These are phyloP conservation scores for Madurella fahalii DNA, from an alignment of 2,329 filamentous ascomycete genomes.

Conservation along the genomic window DNA sequence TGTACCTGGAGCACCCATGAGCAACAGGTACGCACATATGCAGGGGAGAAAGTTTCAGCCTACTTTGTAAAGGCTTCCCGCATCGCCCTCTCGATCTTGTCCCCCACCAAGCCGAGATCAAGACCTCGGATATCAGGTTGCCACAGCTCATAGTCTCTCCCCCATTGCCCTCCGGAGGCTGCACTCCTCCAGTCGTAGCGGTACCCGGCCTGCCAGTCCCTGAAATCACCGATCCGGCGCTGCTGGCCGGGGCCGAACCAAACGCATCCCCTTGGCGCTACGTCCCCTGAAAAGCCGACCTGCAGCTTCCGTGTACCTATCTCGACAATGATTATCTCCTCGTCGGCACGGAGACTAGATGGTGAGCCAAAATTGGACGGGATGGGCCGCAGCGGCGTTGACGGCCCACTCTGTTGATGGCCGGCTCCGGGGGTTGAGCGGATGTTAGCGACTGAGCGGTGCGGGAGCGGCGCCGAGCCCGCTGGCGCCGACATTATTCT, in stretches of 20 bases:
- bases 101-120: conserved; percentile 75
- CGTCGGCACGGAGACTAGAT: conserved; percentile 65
- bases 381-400: conserved; percentile 50
- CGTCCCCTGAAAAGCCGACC: conserved; percentile 83
- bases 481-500: conserved; percentile 13
- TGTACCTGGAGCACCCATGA: conserved; percentile 40
- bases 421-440: conserved; percentile 33
- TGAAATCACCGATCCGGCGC: conserved; percentile 75
- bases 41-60: conserved; percentile 31
- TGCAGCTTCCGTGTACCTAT: conserved; percentile 74
- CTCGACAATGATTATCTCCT: conserved; percentile 81
- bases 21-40: background rate
- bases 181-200: conserved; percentile 45
- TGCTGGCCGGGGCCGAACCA: conserved; percentile 72
- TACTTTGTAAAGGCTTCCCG: conserved; percentile 79
- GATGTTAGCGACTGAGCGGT: conserved; percentile 57
- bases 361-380: conserved; percentile 55
- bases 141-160: conserved; percentile 70
- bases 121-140: conserved; percentile 65
- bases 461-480: conserved; percentile 42
- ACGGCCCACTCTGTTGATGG: conserved; percentile 44
- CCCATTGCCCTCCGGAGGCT: conserved; percentile 53
- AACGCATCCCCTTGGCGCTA: conserved; percentile 65
- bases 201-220: conserved; percentile 60
- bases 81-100: conserved; percentile 80